Conservation (phyloP, 805 yeast genomes). For the Lipomyces yamanashiensis region DNA sequence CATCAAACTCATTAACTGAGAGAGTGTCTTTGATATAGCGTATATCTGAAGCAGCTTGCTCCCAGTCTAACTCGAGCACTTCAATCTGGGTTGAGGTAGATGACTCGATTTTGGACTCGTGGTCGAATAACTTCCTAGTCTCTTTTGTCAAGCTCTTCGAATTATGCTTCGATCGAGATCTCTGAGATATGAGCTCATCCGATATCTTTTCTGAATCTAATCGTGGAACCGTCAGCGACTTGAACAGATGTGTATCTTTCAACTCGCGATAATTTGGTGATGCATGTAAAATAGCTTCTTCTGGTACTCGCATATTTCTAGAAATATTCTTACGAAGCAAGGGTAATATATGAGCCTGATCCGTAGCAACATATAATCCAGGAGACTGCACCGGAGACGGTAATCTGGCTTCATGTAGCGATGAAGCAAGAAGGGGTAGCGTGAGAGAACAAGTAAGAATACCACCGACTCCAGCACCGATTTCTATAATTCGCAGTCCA, state of each 20-base stretch:
- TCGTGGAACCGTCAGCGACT: neutral
- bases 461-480: slow-evolving; percentile 68
- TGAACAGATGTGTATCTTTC: neutral
- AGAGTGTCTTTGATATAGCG: slow-evolving; percentile 37
- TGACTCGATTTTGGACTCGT: neutral
- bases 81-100: slow-evolving; percentile 41
- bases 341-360: slow-evolving; percentile 60
- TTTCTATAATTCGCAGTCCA: slow-evolving; percentile 51
- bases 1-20: slow-evolving; percentile 43
- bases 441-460: slow-evolving; percentile 52
- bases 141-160: neutral
- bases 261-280: neutral
- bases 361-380: slow-evolving; percentile 57
- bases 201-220: neutral
- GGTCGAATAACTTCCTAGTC: neutral
- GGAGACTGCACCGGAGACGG: neutral
- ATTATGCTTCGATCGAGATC: neutral
- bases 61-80: slow-evolving; percentile 67
- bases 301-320: slow-evolving; percentile 45
- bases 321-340: slow-evolving; percentile 54
- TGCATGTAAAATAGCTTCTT: slow-evolving; percentile 37
- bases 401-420: neutral
- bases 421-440: slow-evolving; percentile 32
- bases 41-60: slow-evolving; percentile 49
- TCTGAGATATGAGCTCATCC: neutral